Evolutionary conservation across 208 protist genomes (phyloP), one percentile per base, ranked within the genome.

Genomic region (Naegleria gruberi): DNA sequence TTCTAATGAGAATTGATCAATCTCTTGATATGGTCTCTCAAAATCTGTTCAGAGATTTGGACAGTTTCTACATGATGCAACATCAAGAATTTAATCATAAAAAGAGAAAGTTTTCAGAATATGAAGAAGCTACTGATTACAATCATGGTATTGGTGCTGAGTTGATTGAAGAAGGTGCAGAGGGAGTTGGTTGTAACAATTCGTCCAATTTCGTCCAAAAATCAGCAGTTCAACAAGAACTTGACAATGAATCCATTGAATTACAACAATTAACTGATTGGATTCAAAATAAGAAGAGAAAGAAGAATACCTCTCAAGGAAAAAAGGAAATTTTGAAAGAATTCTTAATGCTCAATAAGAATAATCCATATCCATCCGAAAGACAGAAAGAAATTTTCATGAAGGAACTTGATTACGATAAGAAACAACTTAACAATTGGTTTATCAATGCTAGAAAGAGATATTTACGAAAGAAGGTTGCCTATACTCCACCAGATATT

Each of bases 371-470:
- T 87, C 92, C 92, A 34, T 89, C 87, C 7, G 91, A 93, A 87
- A 81, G 92, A 42, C 91, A 93, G 55, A 93, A 93, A 55, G 47
- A 81, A 12, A 5, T 86, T 8, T 42, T 93, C 0, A 46, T 84
- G 4, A 77, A 81, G 8, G 55, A 43, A 37, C 92, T 91, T 10
- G 41, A 37, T 0, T 86, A 93, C 10, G 85, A 90, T 3, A 90
- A 87, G 17, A 93, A 65, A 55, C 92, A 93, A 73, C 86, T 93
- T 26, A 91, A 93, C 40, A 93, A 93, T 89, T 93, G 92, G 92
- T 93, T 93, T 40, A 93, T 89, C 0, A 93, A 93, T 55, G 90
- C 91, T 0, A 7, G 92, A 41, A 77, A 91, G 82, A 44, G 92
- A 40, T 91, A 92, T 41, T 74, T 93, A 26, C 88, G 91, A 51